These are phyloP conservation scores for Cinnamomum micranthum DNA, from an alignment of 164 flowering plant species.

Conservation along the genomic window DNA sequence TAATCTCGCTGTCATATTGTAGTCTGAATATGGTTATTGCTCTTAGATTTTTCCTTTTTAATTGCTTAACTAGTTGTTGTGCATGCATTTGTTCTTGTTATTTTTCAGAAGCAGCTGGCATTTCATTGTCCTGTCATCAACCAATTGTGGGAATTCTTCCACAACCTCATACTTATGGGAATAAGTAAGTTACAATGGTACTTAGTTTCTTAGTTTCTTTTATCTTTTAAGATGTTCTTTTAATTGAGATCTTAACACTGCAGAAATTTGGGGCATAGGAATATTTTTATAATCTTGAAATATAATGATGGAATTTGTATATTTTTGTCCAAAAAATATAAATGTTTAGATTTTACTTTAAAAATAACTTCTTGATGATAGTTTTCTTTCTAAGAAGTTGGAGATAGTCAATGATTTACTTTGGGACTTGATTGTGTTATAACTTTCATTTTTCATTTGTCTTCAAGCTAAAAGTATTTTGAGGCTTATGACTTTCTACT, in stretches of 20 bases:
- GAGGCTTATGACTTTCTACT: no score
- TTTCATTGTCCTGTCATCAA: conserved; percentile 37
- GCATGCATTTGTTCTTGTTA: neutral
- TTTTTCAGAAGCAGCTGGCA: conserved; percentile 53
- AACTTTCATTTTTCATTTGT: no score
- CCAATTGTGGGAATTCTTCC: conserved; percentile 81
- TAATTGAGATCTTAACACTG: neutral
- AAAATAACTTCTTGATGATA: no score
- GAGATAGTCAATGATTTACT: no score
- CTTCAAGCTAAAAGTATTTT: no score
- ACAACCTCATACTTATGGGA: conserved; percentile 67
- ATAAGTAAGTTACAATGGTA: conserved; percentile 50
- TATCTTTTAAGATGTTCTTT: neutral
- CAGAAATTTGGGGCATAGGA: neutral
- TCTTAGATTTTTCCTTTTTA: neutral
- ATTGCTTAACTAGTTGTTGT: neutral
- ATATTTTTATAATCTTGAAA: no score
- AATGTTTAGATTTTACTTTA: no score
- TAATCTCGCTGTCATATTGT: neutral
- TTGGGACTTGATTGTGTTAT: no score
- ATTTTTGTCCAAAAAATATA: no score
- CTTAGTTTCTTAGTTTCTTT: neutral
- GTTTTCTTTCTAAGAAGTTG: no score
- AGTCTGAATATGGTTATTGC: neutral
- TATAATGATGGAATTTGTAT: no score